phyloP scores from a whole-genome alignment of 768 basidiomycete genomes.

The Lentinula guzmanii region DNA sequence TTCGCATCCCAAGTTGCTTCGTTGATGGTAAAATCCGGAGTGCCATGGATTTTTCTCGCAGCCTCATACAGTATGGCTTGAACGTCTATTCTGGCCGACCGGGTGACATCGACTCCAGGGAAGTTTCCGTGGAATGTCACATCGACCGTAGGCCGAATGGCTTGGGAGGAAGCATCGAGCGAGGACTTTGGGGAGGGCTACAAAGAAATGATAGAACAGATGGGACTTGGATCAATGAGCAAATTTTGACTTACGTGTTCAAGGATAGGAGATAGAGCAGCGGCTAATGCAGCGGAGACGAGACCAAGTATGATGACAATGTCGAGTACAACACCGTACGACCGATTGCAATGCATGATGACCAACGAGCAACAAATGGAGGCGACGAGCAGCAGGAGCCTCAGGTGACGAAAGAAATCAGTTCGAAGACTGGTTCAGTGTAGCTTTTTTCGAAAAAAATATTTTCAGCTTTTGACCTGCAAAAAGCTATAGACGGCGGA shows the following conservation, averaged over 20 bases:
- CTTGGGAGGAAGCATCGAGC: background rate
- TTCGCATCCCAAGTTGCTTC: background rate
- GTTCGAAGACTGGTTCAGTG: too few species aligned
- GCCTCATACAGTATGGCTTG: background rate
- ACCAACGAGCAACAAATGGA: too few species aligned
- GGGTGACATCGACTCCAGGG: background rate
- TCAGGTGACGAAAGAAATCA: too few species aligned
- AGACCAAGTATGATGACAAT: background rate
- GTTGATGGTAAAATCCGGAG: background rate
- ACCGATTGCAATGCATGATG: background rate
- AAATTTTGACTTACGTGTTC: background rate
- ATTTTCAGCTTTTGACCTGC: too few species aligned
- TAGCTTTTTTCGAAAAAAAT: too few species aligned
- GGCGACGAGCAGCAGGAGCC: too few species aligned
- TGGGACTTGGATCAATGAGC: background rate
- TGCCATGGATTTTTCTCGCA: background rate
- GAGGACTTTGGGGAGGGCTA: background rate
- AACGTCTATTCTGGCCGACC: background rate
- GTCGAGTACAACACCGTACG: background rate
- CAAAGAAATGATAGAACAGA: background rate
- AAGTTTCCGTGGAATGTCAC: background rate
- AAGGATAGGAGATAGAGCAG: background rate
- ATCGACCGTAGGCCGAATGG: background rate
- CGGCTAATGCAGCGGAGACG: background rate
- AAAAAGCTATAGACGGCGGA: too few species aligned